These are phyloP conservation scores for Wickerhamiella sorbophila DNA, from an alignment of 805 yeast genomes.

Conservation along the genomic window DNA sequence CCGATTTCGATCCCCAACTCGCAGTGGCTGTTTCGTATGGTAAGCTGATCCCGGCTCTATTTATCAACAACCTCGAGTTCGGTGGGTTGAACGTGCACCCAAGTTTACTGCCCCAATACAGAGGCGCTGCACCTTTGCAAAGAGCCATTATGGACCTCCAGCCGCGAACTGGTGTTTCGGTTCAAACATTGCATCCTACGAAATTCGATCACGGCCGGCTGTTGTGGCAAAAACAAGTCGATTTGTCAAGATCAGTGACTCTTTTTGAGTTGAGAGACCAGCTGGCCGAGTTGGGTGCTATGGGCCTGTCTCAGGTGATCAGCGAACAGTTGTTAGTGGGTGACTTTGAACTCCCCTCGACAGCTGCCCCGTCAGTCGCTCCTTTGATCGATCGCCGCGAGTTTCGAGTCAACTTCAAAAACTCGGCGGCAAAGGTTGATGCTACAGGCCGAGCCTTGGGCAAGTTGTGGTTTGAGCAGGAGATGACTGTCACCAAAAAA, in stretches of 20 bases:
- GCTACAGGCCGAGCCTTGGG: conserved; percentile 17
- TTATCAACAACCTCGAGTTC: conserved; percentile 34
- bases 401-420: conserved; percentile 7
- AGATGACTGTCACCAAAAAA: conserved; percentile 2
- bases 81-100: conserved; percentile 92
- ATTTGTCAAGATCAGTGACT: background rate
- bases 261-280: conserved; percentile 14
- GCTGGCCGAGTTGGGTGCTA: conserved; percentile 50
- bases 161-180: conserved; percentile 59
- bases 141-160: conserved; percentile 56
- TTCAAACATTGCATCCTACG: conserved; percentile 81
- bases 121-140: conserved; percentile 88
- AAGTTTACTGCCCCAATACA: conserved; percentile 60
- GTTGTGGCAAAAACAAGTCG: conserved; percentile 32
- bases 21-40: conserved; percentile 93
- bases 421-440: conserved; percentile 1
- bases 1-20: conserved; percentile 27
- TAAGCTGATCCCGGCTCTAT: conserved; percentile 49
- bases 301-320: conserved; percentile 36
- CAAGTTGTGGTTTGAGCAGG: conserved; percentile 14
- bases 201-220: conserved; percentile 71
- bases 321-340: conserved; percentile 19
- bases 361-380: conserved; percentile 8
- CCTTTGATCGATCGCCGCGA: conserved; percentile 8
- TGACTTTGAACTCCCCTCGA: conserved; percentile 8